Percentiles rank a stretch among this genome's conserved stretches.
Evolutionary conservation across 31 red algal species (phyloP).

Genomic region (Porphyra umbilicalis): DNA sequence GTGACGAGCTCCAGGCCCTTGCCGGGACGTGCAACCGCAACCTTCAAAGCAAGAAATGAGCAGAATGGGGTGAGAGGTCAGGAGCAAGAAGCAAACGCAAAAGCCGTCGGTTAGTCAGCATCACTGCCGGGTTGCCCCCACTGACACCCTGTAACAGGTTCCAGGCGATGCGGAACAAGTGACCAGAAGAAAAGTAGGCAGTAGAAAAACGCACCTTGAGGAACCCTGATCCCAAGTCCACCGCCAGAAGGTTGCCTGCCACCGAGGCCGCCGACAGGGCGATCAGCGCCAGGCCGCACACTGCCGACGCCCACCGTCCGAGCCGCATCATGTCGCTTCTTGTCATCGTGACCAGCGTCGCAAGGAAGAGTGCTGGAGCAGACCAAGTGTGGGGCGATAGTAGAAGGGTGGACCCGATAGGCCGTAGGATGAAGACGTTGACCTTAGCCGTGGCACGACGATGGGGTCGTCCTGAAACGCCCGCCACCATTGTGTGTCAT

Average conservation of each 20-base stretch:
- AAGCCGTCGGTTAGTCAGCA: too few relatives aligned
- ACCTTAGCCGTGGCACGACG: too few relatives aligned
- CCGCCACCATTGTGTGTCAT: too few relatives aligned
- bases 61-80: too few relatives aligned
- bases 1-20: constrained; percentile 74
- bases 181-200: too few relatives aligned
- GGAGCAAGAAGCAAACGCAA: too few relatives aligned
- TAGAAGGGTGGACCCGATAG: too few relatives aligned
- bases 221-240: constrained; percentile 70
- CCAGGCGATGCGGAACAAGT: too few relatives aligned
- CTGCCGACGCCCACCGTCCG: neutral
- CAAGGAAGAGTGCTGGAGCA: neutral
- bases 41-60: neutral
- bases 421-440: too few relatives aligned
- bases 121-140: too few relatives aligned
- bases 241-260: constrained; percentile 46
- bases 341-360: neutral
- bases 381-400: neutral
- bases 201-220: constrained; percentile 45
- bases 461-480: too few relatives aligned
- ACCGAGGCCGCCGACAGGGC: neutral
- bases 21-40: constrained; percentile 42
- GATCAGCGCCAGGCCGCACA: constrained; percentile 13
- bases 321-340: neutral
- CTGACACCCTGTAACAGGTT: too few relatives aligned